Evolutionary conservation across 768 basidiomycete species (phyloP).

Genomic region (Boletus reticulatus): DNA sequence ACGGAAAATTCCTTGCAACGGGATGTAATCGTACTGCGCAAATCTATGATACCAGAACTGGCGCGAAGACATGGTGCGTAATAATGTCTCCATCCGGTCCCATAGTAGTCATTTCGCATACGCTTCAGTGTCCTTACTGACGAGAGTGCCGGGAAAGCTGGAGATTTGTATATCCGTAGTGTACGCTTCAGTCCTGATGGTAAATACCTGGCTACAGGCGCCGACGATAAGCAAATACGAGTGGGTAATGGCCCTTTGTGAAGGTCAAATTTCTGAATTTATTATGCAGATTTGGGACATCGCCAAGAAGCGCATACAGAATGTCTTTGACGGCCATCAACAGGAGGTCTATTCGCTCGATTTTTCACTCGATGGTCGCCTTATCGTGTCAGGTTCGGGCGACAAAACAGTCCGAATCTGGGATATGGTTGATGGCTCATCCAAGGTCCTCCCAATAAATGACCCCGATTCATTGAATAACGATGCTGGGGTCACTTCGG

Average conservation of each 20-base stretch:
- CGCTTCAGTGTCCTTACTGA: conserved; percentile 67
- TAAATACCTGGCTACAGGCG: conserved; percentile 71
- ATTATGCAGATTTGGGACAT: conserved; percentile 85
- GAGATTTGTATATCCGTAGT: conserved; percentile 87
- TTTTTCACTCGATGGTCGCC: conserved; percentile 81
- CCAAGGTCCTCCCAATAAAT: conserved; percentile 37
- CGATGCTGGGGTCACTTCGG: conserved; percentile 74
- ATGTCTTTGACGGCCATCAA: conserved; percentile 83
- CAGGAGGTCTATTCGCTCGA: conserved; percentile 95
- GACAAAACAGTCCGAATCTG: conserved; percentile 70
- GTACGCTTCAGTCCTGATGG: conserved; percentile 78
- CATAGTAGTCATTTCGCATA: conserved; percentile 8
- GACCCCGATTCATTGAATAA: conserved; percentile 48
- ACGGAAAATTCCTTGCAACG: conserved; percentile 90
- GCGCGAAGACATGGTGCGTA: conserved; percentile 76
- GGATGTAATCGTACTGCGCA: conserved; percentile 96
- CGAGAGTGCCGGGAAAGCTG: conserved; percentile 65
- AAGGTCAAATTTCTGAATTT: conserved; percentile 2
- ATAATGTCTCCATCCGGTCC: neutral
- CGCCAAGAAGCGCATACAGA: conserved; percentile 70
- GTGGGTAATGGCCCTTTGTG: conserved; percentile 42
- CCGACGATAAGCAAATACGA: conserved; percentile 90
- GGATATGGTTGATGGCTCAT: conserved; percentile 47
- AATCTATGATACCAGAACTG: conserved; percentile 91
- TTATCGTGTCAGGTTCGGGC: conserved; percentile 88